Evolutionary conservation across 305 asterid genomes (phyloP).

Genomic region (Solanum hybrid): DNA sequence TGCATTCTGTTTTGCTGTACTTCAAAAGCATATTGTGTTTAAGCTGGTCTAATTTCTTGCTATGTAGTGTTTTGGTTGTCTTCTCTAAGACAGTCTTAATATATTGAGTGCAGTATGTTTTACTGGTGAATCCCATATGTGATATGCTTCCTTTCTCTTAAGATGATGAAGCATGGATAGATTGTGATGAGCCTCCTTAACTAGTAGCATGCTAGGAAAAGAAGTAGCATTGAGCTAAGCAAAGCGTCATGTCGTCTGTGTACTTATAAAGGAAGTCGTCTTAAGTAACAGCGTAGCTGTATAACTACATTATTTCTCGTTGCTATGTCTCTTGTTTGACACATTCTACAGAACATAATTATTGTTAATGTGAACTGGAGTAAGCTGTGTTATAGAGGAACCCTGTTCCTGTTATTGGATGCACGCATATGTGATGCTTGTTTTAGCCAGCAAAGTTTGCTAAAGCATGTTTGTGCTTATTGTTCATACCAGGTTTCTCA

Average conservation of each 20-base stretch:
- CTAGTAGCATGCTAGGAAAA: neutral
- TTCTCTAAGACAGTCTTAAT: neutral
- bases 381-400: neutral
- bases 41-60: neutral
- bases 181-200: neutral
- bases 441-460: slow-evolving; percentile 10
- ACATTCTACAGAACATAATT: neutral
- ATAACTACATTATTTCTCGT: neutral
- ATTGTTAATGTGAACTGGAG: neutral
- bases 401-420: neutral
- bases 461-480: neutral
- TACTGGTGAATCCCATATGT: neutral
- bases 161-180: neutral
- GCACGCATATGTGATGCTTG: neutral
- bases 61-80: neutral
- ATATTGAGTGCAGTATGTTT: neutral
- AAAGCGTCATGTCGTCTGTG: neutral
- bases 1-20: neutral
- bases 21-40: neutral
- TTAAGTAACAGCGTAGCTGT: neutral
- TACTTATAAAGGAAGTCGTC: neutral
- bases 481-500: slow-evolving; percentile 1
- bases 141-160: neutral
- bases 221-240: neutral
- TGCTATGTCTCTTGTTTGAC: neutral